Conservation (phyloP, 1,139 yeast genomes). For the Saccharomycopsis crataegensis region DNA sequence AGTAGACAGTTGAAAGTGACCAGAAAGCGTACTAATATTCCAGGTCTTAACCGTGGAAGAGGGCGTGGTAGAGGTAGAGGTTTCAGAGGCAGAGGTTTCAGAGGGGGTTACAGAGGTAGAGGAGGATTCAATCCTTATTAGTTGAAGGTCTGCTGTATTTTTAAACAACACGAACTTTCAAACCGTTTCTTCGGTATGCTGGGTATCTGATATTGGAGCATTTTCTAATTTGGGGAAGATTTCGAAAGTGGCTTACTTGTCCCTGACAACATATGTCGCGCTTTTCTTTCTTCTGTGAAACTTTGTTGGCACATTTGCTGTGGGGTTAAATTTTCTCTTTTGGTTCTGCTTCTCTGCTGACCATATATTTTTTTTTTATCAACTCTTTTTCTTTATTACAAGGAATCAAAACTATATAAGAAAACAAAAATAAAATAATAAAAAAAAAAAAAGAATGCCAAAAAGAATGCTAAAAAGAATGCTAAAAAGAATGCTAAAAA, state of each 20-base stretch:
- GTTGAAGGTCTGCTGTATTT: neutral
- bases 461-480: neutral
- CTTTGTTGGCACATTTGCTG: too few relatives aligned
- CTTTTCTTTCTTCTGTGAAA: too few relatives aligned
- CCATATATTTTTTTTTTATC: neutral
- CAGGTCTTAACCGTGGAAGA: slow-evolving; percentile 50
- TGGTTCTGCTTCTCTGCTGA: neutral
- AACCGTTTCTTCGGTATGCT: neutral
- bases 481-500: neutral
- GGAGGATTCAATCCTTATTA: slow-evolving; percentile 35
- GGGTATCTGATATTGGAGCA: neutral
- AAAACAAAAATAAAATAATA: neutral
- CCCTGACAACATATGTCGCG: too few relatives aligned
- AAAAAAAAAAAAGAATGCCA: neutral
- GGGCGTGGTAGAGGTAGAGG: slow-evolving; percentile 42
- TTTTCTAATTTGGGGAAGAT: too few relatives aligned
- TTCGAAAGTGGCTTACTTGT: too few relatives aligned
- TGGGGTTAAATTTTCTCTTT: neutral
- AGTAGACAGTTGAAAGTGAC: slow-evolving; percentile 66
- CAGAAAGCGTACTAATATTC: slow-evolving; percentile 75
- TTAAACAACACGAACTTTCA: too few relatives aligned
- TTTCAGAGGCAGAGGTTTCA: slow-evolving; percentile 30
- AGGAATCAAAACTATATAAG: neutral
- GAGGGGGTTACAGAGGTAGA: slow-evolving; percentile 22
- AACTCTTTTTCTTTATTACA: neutral